Evolutionary conservation across 306 rosid genomes (phyloP).

Genomic region (Pyrus pyrifolia): DNA sequence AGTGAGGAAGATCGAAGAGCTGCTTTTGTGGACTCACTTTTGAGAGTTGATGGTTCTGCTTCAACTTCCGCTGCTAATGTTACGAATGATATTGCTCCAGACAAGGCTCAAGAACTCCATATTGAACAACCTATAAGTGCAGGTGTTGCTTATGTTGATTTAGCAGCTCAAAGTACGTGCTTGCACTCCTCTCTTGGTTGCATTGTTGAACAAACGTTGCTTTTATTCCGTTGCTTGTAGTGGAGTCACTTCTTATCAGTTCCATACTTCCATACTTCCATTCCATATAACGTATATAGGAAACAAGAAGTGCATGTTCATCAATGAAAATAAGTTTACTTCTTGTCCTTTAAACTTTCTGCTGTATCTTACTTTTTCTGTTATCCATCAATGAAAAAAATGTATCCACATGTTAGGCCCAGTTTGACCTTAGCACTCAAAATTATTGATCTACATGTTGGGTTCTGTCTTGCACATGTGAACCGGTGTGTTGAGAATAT

Average conservation of each 20-base stretch:
- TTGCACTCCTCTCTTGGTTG: slow-evolving; percentile 19
- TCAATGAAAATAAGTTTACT: neutral
- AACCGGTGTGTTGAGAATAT: neutral
- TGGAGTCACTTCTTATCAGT: neutral
- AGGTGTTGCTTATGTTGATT: slow-evolving; percentile 27
- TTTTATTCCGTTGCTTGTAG: neutral
- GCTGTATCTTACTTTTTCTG: neutral
- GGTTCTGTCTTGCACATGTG: neutral
- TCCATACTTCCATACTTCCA: neutral
- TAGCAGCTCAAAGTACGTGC: slow-evolving; percentile 44
- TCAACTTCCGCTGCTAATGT: slow-evolving; percentile 35
- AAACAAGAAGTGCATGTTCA: neutral
- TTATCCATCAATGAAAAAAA: too few species aligned
- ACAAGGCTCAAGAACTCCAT: slow-evolving; percentile 23
- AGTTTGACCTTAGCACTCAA: neutral
- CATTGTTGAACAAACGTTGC: neutral
- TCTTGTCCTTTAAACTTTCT: neutral
- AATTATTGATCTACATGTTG: neutral
- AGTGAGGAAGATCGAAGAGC: slow-evolving; percentile 69
- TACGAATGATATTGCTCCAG: slow-evolving; percentile 18
- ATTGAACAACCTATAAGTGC: slow-evolving; percentile 30
- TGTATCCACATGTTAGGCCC: neutral
- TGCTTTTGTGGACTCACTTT: slow-evolving; percentile 73
- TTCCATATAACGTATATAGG: neutral
- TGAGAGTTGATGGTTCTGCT: slow-evolving; percentile 43